phyloP scores from a whole-genome alignment of 768 basidiomycete species.

The Suillus discolor region DNA sequence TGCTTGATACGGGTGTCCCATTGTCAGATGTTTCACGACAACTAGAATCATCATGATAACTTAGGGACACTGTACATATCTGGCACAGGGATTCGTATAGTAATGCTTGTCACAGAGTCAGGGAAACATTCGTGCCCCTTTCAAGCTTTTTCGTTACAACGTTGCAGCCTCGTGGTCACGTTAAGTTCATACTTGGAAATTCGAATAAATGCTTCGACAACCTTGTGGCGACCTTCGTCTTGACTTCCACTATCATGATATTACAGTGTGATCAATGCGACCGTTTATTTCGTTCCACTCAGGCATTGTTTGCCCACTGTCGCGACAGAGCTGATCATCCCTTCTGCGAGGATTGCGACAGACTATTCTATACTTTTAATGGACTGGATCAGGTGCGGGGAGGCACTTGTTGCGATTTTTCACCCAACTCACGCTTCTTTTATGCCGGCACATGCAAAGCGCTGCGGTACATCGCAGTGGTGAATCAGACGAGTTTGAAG shows the following conservation, averaged over 20 bases:
- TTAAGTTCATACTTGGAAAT: neutral
- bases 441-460: neutral
- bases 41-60: neutral
- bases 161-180: neutral
- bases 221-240: neutral
- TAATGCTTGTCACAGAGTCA: neutral
- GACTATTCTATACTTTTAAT: constrained; percentile 17
- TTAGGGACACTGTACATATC: neutral
- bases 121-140: neutral
- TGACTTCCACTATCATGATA: constrained; percentile 3
- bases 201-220: neutral
- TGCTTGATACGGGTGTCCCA: neutral
- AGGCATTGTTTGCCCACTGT: constrained; percentile 24
- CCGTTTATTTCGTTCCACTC: constrained; percentile 1
- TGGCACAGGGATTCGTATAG: neutral
- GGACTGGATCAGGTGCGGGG: constrained; percentile 19
- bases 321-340: constrained; percentile 20
- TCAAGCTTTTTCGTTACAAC: neutral
- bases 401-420: neutral
- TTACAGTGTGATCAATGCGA: constrained; percentile 4
- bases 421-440: neutral
- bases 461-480: constrained; percentile 1
- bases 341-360: constrained; percentile 21
- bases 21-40: neutral
- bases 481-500: constrained; percentile 6